Percentiles rank a stretch among this genome's conserved stretches.
phyloP scores from a whole-genome alignment of 23 red algal genomes.

The Gracilaria domingensis region DNA sequence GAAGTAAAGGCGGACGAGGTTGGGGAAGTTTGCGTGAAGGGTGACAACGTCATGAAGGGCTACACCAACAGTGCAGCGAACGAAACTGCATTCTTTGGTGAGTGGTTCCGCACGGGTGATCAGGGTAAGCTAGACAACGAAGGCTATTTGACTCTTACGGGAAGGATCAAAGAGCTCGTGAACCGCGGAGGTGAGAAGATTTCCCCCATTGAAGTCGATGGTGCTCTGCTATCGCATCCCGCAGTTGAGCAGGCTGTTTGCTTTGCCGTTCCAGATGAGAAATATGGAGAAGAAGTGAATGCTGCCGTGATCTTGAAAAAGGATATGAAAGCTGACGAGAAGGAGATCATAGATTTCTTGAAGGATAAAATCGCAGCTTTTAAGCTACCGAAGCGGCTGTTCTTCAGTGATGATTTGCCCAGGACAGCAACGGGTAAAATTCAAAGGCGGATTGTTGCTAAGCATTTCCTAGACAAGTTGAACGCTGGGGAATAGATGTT shows the following conservation, averaged over 20 bases:
- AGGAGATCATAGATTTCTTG: conserved; percentile 64
- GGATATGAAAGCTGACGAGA: conserved; percentile 31
- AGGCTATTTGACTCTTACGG: conserved; percentile 92
- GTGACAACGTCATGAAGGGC: conserved; percentile 87
- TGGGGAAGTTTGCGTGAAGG: conserved; percentile 91
- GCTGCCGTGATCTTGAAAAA: conserved; percentile 88
- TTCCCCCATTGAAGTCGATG: conserved; percentile 94
- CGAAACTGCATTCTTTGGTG: conserved; percentile 78
- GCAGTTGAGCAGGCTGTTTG: conserved; percentile 87
- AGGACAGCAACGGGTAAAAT: conserved; percentile 88
- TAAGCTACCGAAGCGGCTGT: conserved; percentile 90
- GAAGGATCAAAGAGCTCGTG: conserved; percentile 94
- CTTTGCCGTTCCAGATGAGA: conserved; percentile 91
- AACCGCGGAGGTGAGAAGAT: conserved; percentile 98
- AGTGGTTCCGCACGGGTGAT: conserved; percentile 98
- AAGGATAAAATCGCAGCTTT: conserved; percentile 76
- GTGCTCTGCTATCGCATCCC: conserved; percentile 68
- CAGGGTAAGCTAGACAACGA: conserved; percentile 85
- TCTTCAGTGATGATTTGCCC: conserved; percentile 76
- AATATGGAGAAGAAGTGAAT: conserved; percentile 92
- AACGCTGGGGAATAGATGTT: conserved; percentile 14
- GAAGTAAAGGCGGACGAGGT: conserved; percentile 43
- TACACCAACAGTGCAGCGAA: conserved; percentile 89
- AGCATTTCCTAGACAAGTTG: conserved; percentile 67
- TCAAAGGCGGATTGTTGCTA: conserved; percentile 85